phyloP scores from a whole-genome alignment of 495 filamentous ascomycete genomes.

The Penicillium malachiteum region DNA sequence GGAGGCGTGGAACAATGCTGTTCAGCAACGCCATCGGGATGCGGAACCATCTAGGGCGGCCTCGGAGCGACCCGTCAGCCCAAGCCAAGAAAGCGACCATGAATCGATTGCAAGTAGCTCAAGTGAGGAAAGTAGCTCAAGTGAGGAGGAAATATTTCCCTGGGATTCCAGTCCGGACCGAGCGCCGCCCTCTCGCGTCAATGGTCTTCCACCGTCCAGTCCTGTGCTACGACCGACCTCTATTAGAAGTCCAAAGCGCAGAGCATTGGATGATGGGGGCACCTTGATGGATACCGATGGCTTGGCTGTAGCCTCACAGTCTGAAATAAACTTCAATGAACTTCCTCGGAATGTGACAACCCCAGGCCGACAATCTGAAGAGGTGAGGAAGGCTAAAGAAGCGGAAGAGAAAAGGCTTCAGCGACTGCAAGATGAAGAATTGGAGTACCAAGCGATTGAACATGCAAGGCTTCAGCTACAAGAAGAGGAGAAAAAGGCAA shows the following conservation, averaged over 20 bases:
- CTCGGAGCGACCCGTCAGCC: background rate
- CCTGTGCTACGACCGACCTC: background rate
- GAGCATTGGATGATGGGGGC: too few species aligned
- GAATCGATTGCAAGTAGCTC: background rate
- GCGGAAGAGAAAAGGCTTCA: too few species aligned
- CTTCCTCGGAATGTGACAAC: too few species aligned
- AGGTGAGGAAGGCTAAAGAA: too few species aligned
- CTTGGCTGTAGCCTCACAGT: too few species aligned
- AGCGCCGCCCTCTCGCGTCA: background rate
- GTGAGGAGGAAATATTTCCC: background rate
- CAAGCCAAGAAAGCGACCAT: conserved; percentile 8
- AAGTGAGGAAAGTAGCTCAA: background rate
- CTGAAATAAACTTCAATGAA: too few species aligned
- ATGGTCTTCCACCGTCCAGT: background rate
- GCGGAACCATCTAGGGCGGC: background rate
- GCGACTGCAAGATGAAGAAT: too few species aligned
- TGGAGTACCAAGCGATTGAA: too few species aligned
- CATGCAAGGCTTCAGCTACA: too few species aligned
- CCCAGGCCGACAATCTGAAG: too few species aligned
- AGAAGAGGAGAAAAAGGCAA: too few species aligned
- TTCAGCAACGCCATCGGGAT: conserved; percentile 19
- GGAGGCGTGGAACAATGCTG: conserved; percentile 39
- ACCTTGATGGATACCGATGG: too few species aligned
- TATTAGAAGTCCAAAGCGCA: background rate
- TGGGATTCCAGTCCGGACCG: background rate